Percentiles rank a stretch among this genome's conserved stretches.
phyloP scores from a whole-genome alignment of 495 filamentous ascomycete species.

The Penicillium diatomitis region DNA sequence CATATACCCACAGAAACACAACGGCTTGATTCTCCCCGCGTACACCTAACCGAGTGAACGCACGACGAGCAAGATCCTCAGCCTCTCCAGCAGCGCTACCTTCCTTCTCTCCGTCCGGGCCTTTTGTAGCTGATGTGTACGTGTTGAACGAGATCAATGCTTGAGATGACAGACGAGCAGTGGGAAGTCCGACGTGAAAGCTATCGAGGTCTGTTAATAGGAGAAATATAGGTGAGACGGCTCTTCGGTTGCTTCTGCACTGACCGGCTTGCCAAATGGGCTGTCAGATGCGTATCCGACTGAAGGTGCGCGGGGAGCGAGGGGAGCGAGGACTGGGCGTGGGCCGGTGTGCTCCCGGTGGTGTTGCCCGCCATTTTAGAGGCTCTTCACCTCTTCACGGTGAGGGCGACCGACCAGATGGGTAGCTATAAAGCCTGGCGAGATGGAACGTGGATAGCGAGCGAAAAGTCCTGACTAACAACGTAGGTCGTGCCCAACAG shows the following conservation, averaged over 20 bases:
- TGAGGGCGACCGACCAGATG: slow-evolving; percentile 2
- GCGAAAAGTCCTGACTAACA: neutral
- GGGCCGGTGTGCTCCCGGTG: slow-evolving; percentile 41
- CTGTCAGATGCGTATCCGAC: slow-evolving; percentile 91
- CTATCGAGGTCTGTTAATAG: slow-evolving; percentile 20
- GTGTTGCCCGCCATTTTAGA: slow-evolving; percentile 30
- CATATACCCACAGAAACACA: slow-evolving; percentile 72
- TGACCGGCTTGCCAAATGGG: slow-evolving; percentile 84
- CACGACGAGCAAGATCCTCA: slow-evolving; percentile 78
- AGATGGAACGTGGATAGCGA: neutral
- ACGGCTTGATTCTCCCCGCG: slow-evolving; percentile 88
- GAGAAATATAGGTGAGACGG: neutral
- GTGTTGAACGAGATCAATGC: slow-evolving; percentile 88
- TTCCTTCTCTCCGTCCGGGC: slow-evolving; percentile 78
- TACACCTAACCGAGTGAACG: slow-evolving; percentile 76
- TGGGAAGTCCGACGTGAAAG: slow-evolving; percentile 83
- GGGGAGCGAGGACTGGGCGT: slow-evolving; percentile 84
- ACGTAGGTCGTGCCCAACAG: slow-evolving; percentile 2
- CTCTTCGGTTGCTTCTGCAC: neutral
- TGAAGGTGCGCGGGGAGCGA: slow-evolving; percentile 84
- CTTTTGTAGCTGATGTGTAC: slow-evolving; percentile 77
- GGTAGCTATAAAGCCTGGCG: slow-evolving; percentile 12
- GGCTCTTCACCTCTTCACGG: slow-evolving; percentile 13
- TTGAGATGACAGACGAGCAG: slow-evolving; percentile 79
- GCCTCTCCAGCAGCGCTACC: slow-evolving; percentile 81